Conservation (phyloP, 441 rosid species). For the Syzygium malaccense region DNA sequence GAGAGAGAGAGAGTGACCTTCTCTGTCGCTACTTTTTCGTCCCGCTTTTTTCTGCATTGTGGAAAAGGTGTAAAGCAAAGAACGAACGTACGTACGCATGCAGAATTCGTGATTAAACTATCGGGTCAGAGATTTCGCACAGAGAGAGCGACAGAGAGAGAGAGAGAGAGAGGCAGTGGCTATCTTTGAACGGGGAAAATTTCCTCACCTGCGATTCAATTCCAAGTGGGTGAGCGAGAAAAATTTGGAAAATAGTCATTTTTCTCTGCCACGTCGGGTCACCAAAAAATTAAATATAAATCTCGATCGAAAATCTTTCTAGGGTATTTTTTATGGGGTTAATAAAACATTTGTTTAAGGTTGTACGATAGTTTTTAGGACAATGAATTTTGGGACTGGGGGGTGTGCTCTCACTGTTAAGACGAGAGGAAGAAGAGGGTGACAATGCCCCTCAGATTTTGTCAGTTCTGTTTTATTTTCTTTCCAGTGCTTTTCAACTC, state of each 20-base stretch:
- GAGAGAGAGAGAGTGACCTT: background rate
- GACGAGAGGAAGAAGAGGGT: background rate
- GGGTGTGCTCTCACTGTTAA: background rate
- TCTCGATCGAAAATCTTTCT: background rate
- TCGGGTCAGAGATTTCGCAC: conserved; percentile 71
- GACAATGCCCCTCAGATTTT: background rate
- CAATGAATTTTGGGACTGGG: background rate
- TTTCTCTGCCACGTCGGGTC: background rate
- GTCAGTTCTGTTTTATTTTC: background rate
- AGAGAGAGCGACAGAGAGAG: background rate
- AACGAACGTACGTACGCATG: conserved; percentile 65
- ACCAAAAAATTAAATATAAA: background rate
- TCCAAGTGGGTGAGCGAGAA: background rate
- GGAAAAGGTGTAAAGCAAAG: background rate
- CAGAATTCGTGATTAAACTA: conserved; percentile 78
- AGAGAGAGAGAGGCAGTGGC: background rate
- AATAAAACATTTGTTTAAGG: background rate
- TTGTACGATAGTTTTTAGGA: background rate
- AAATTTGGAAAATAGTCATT: background rate
- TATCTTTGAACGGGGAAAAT: background rate
- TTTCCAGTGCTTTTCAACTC: background rate
- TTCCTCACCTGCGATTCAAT: background rate
- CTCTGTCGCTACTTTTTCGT: background rate
- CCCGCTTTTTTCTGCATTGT: background rate
- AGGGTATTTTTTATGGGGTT: background rate